phyloP scores from a whole-genome alignment of 148 eudicot genomes.

The Chenopodium album region DNA sequence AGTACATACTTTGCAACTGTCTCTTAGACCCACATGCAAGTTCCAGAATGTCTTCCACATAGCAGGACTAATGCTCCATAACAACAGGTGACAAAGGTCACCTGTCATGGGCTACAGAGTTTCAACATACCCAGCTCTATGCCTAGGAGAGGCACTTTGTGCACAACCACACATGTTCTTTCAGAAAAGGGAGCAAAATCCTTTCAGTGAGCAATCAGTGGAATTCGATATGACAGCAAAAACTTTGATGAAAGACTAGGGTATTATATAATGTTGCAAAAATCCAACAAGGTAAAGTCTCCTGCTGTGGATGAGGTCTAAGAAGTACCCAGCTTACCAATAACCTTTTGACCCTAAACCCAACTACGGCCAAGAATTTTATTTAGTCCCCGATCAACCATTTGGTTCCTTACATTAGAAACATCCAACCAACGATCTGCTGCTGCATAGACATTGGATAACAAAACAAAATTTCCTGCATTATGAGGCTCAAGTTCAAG shows the following conservation, averaged over 20 bases:
- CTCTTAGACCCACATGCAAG: not conserved
- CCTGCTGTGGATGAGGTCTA: not conserved
- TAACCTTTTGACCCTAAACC: constrained; percentile 26
- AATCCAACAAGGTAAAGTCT: not conserved
- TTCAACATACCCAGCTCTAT: not conserved
- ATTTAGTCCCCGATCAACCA: constrained; percentile 47
- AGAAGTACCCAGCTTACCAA: not conserved
- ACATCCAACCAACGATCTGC: constrained; percentile 67
- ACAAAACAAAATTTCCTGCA: constrained; percentile 53
- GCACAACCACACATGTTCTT: not conserved
- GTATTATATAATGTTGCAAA: not conserved
- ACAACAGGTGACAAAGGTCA: not conserved
- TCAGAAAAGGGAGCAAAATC: not conserved
- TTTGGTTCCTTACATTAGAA: constrained; percentile 40
- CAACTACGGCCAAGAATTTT: constrained; percentile 56
- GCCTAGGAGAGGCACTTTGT: not conserved
- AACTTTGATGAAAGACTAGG: not conserved
- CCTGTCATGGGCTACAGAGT: not conserved
- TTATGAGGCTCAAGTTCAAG: constrained; percentile 55
- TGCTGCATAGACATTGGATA: constrained; percentile 68
- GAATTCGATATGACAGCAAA: not conserved
- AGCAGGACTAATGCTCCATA: not conserved
- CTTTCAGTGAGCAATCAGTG: not conserved
- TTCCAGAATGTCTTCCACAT: not conserved
- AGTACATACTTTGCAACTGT: not conserved